Evolutionary conservation across 805 yeast genomes (phyloP), one percentile per base, ranked within the genome.

Genomic region (Wickerhamomyces queroliae): DNA sequence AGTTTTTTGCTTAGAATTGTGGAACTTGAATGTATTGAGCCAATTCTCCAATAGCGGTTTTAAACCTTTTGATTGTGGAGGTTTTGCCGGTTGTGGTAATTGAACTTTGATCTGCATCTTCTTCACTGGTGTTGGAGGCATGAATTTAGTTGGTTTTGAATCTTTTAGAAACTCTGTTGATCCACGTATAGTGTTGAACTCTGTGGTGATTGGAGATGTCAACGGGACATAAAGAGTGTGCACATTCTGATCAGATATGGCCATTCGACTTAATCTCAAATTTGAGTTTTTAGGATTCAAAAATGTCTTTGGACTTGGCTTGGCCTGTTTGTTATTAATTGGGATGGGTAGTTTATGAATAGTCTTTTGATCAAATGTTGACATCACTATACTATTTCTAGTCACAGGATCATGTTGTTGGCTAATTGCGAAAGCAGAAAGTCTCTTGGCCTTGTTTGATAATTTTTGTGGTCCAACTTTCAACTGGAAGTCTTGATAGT

Each of bases 41-140:
- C 53, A 48, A 17, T 39, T 42, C 29, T 55, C 56, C 18, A 50
- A 36, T 31, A 50, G 30, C 5, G 56, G 43, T 29, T 40, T 40
- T 10, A 50, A 36, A 8, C 57, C 58, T 32, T 42, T 49, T 19
- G 55, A 18, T 18, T 30, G 48, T 27, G 47, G 44, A 21, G 44
- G 37, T 21, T 42, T 58, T 2, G 60, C 47, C 7, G 54, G 36
- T 6, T 55, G 53, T 3, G 60, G 52, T 3, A 64, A 44, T 8
- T 56, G 56, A 13, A 66, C 47, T 5, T 61, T 56, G 30, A 68
- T 46, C 26, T 75, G 80, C 70, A 79, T 71, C 45, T 75, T 79
- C 53, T 74, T 80, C 8, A 76, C 78, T 0, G 87, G 90, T 1
- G 89, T 81, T 3, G 80, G 76, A 3, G 90, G 88, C 7, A 77